phyloP scores from a whole-genome alignment of 2,329 filamentous ascomycete genomes.

The Xylaria sp. region DNA sequence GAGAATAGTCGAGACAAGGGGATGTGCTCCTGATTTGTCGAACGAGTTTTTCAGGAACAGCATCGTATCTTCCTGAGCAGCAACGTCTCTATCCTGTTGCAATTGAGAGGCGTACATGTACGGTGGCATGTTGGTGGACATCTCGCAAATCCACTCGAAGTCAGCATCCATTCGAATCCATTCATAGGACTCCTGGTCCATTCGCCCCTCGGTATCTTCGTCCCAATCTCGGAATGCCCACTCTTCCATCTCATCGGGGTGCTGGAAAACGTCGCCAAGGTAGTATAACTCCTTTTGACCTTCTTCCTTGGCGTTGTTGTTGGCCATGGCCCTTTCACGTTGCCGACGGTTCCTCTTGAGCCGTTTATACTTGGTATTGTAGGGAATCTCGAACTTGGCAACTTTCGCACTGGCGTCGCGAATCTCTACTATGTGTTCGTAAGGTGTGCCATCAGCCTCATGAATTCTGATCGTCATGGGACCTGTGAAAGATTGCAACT shows the following conservation, averaged over 20 bases:
- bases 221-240: slow-evolving; percentile 91
- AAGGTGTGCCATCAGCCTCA: slow-evolving; percentile 95
- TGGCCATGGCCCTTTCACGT: slow-evolving; percentile 52
- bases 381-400: slow-evolving; percentile 85
- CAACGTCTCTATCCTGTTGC: slow-evolving; percentile 93
- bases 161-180: slow-evolving; percentile 98
- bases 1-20: slow-evolving; percentile 82
- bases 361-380: slow-evolving; percentile 98
- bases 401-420: slow-evolving; percentile 73
- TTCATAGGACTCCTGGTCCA: slow-evolving; percentile 95
- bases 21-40: slow-evolving; percentile 52
- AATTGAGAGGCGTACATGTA: slow-evolving; percentile 99
- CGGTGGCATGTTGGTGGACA: slow-evolving; percentile 73
- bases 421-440: slow-evolving; percentile 96
- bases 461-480: slow-evolving; percentile 98
- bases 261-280: slow-evolving; percentile 83
- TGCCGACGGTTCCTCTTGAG: slow-evolving; percentile 74
- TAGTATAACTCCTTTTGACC: slow-evolving; percentile 78
- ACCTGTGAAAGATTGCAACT: slow-evolving; percentile 80
- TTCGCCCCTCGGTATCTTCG: slow-evolving; percentile 77
- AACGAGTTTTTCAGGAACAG: slow-evolving; percentile 62
- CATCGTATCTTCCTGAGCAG: slow-evolving; percentile 75
- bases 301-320: slow-evolving; percentile 43
- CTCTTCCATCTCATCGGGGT: slow-evolving; percentile 70
- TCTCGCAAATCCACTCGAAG: slow-evolving; percentile 93